Evolutionary conservation across 2,329 filamentous ascomycete genomes (phyloP), one percentile per base, ranked within the genome.

Genomic region (Tolypocladium tundrense): DNA sequence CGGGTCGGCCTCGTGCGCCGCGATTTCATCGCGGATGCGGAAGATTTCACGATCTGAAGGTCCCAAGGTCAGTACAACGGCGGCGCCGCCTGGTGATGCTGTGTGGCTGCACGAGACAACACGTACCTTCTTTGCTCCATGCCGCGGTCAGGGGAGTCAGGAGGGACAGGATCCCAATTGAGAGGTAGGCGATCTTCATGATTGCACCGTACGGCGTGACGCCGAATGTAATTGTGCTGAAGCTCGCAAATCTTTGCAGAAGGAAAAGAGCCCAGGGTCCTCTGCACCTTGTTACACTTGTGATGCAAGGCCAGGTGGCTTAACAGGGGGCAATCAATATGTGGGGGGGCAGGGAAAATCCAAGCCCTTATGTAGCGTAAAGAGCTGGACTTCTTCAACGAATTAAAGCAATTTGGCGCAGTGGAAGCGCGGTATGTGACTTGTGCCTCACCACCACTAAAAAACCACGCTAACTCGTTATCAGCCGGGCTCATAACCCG

Each of bases 11-110:
- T 97, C 91, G 72, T 97, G 90, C 63, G 85, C 78, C 51, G 84
- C 75, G 58, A 99, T 83, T 72, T 97, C 94, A 76, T 97, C 91
- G 69, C 88, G 88, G 61, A 99, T 81, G 66, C 91, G 89, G 79
- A 99, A 99, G 77, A 99, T 97, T 76, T 99, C 94, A 70, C 95
- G 91, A 75, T 99, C 94, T 95, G 68, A 35, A 53, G 51, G 43
- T 31, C n/a, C 4, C 24, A n/a, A 13, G 52, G 54, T 58, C 33
- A 57, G 53, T 9, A 13, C 2, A 48, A 27, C 43, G 13, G 43
- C 43, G 43, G 42, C 41, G 19, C 21, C 33, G 54, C 51, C 57
- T 13, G 53, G 43, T 56, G 54, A 27, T 31, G 35, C 16, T 48
- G 35, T 27, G 19, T 35, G 31, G 45, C 45, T 11, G 16, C 45